Conservation (phyloP, 495 filamentous ascomycete genomes). For the Penicillium crystallinum region DNA sequence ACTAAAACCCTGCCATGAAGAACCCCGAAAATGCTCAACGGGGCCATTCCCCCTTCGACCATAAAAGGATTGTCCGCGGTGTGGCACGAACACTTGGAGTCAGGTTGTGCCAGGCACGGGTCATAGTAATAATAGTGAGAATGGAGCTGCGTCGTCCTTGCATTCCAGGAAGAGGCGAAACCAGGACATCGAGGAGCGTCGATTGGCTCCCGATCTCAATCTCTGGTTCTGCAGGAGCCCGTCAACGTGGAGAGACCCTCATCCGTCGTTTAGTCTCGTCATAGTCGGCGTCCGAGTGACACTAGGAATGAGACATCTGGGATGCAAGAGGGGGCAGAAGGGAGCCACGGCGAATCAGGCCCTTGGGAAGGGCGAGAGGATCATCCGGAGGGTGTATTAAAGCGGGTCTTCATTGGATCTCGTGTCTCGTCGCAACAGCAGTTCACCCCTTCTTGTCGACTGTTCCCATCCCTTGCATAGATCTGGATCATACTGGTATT, state of each 20-base stretch:
- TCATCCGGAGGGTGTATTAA: slow-evolving; percentile 21
- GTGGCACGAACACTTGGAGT: slow-evolving; percentile 13
- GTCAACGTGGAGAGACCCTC: slow-evolving; percentile 25
- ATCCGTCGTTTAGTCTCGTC: slow-evolving; percentile 16
- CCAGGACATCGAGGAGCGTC: neutral
- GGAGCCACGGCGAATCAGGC: slow-evolving; percentile 20
- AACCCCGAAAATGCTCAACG: slow-evolving; percentile 18
- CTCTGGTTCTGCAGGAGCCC: slow-evolving; percentile 18
- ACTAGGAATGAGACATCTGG: slow-evolving; percentile 28
- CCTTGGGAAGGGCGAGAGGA: slow-evolving; percentile 24
- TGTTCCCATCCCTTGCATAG: slow-evolving; percentile 19
- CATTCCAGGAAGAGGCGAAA: slow-evolving; percentile 23
- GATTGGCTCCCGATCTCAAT: slow-evolving; percentile 20
- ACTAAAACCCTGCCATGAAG: slow-evolving; percentile 19
- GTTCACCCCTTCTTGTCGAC: slow-evolving; percentile 15
- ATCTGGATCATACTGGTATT: slow-evolving; percentile 14
- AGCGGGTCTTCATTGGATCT: slow-evolving; percentile 27
- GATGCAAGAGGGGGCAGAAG: slow-evolving; percentile 15
- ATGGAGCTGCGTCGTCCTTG: slow-evolving; percentile 26
- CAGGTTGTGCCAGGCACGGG: slow-evolving; percentile 21
- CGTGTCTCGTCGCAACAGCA: slow-evolving; percentile 29
- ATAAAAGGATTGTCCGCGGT: neutral
- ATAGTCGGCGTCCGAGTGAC: slow-evolving; percentile 15
- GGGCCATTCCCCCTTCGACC: slow-evolving; percentile 15
- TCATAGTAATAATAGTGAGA: slow-evolving; percentile 25